phyloP scores from a whole-genome alignment of 768 basidiomycete species.

The Boletus edulis region DNA sequence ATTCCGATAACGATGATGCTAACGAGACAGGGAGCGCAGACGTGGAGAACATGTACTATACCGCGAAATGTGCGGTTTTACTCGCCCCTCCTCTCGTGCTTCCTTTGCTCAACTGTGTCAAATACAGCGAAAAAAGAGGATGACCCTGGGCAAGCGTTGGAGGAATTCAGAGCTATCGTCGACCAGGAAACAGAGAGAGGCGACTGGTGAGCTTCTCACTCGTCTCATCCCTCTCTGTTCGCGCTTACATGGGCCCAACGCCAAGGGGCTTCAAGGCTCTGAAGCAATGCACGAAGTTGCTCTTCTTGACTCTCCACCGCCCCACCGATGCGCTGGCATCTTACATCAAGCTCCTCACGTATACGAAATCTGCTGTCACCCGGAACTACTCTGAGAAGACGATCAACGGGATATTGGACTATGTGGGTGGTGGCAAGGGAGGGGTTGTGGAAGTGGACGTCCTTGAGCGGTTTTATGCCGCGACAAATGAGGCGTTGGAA shows the following conservation, averaged over 20 bases:
- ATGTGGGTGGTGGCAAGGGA: conserved; percentile 88
- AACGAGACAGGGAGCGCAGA: conserved; percentile 81
- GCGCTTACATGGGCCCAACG: background rate
- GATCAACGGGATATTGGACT: conserved; percentile 97
- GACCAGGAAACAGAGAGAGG: conserved; percentile 90
- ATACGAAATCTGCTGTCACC: conserved; percentile 94
- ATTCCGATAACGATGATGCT: conserved; percentile 86
- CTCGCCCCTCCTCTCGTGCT: background rate
- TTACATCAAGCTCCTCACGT: conserved; percentile 83
- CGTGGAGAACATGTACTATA: conserved; percentile 98
- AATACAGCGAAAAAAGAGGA: conserved; percentile 87
- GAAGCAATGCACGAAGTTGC: conserved; percentile 94
- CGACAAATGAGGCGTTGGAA: conserved; percentile 82
- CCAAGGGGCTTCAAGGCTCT: conserved; percentile 97
- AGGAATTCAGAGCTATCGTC: conserved; percentile 86
- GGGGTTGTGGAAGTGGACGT: conserved; percentile 79
- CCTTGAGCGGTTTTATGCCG: conserved; percentile 94
- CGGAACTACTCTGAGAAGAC: conserved; percentile 97
- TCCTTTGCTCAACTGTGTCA: background rate
- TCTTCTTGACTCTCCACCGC: conserved; percentile 75
- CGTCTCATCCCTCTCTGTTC: background rate
- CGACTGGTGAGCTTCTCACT: conserved; percentile 67
- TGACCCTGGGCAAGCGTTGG: conserved; percentile 85
- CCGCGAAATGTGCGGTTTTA: conserved; percentile 78
- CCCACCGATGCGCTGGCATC: conserved; percentile 84